Conservation (phyloP, 2,329 filamentous ascomycete genomes). For the Clarireedia monteithiana region DNA sequence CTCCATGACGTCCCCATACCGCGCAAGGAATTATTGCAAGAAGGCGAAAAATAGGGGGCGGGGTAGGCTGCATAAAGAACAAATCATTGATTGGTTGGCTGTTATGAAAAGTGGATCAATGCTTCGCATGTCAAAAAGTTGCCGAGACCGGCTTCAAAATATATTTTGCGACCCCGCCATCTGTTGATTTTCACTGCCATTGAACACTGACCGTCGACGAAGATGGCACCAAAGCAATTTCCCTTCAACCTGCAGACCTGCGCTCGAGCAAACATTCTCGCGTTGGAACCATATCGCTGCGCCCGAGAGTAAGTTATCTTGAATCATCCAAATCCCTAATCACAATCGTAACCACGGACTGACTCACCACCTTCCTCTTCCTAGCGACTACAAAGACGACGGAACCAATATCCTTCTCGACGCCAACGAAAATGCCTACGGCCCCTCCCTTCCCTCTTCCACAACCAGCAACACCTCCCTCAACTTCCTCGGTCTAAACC, state of each 20-base stretch:
- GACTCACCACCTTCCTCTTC: slow-evolving; percentile 28
- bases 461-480: slow-evolving; percentile 44
- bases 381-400: slow-evolving; percentile 96
- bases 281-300: slow-evolving; percentile 71
- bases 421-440: slow-evolving; percentile 96
- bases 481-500: slow-evolving; percentile 76
- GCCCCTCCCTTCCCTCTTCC: slow-evolving; percentile 58
- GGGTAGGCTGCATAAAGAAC: neutral
- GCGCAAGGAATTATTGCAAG: neutral
- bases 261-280: slow-evolving; percentile 68
- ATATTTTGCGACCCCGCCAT: slow-evolving; percentile 4
- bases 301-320: slow-evolving; percentile 60
- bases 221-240: slow-evolving; percentile 34
- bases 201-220: neutral
- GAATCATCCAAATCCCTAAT: neutral
- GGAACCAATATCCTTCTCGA: slow-evolving; percentile 93
- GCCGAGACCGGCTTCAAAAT: slow-evolving; percentile 5
- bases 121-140: slow-evolving; percentile 3
- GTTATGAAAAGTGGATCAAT: neutral
- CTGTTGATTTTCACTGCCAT: neutral
- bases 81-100: no score
- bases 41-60: neutral
- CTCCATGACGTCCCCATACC: no score
- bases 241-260: slow-evolving; percentile 68
- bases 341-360: slow-evolving; percentile 15